Conservation (phyloP, 371 early-diverging fungal genomes). For the Smittium culicis region DNA sequence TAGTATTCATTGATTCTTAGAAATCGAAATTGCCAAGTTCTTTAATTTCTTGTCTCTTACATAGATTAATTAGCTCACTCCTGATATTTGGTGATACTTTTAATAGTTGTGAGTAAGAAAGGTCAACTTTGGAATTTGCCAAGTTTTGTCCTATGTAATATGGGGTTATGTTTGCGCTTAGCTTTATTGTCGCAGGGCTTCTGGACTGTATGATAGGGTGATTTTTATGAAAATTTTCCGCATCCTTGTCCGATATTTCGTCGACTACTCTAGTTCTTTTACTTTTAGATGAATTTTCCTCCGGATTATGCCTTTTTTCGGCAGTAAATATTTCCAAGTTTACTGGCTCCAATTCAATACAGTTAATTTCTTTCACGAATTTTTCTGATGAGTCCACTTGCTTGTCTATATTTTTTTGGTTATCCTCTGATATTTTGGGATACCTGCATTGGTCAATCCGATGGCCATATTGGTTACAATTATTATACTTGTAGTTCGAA, state of each 20-base stretch:
- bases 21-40: not conserved
- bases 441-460: not conserved
- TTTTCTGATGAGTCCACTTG: too few species aligned
- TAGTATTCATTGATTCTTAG: too few species aligned
- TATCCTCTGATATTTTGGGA: too few species aligned
- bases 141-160: not conserved
- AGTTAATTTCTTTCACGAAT: not conserved
- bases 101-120: slow-evolving; percentile 5
- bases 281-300: not conserved
- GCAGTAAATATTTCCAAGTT: not conserved
- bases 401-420: too few species aligned
- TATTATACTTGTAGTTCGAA: not conserved
- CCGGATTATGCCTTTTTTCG: not conserved
- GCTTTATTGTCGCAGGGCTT: not conserved
- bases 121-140: not conserved
- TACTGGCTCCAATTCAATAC: not conserved
- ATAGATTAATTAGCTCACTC: not conserved
- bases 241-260: not conserved
- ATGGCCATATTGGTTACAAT: not conserved
- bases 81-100: not conserved
- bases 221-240: not conserved
- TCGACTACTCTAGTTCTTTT: not conserved
- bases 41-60: slow-evolving; percentile 2
- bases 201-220: not conserved
- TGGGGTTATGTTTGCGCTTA: not conserved